phyloP scores from a whole-genome alignment of 2,329 filamentous ascomycete species.

The Pseudogymnoascus destructans region DNA sequence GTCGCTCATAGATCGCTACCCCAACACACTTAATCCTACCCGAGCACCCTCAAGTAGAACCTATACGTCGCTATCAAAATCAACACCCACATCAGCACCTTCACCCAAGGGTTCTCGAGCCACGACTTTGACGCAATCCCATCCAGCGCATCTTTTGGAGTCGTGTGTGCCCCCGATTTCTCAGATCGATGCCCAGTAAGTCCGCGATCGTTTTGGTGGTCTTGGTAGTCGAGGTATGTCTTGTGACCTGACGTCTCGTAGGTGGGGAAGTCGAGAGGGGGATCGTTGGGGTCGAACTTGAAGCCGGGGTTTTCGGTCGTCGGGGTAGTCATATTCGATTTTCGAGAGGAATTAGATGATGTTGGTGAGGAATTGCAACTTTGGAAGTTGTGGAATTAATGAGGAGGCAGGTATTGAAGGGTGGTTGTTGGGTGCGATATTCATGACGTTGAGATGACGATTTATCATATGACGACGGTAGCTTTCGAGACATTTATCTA shows the following conservation, averaged over 20 bases:
- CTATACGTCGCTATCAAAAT: not conserved
- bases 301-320: not conserved
- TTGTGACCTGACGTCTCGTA: conserved; percentile 6
- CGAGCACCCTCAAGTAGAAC: not conserved
- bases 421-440: conserved; percentile 1
- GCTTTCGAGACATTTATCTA: conserved; percentile 6
- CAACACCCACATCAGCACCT: not conserved
- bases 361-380: not conserved
- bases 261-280: not conserved
- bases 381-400: not conserved
- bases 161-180: not conserved
- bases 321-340: conserved; percentile 2
- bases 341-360: not conserved
- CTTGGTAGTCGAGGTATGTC: not conserved
- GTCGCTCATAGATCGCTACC: not conserved
- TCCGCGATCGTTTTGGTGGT: not conserved
- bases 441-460: conserved; percentile 8
- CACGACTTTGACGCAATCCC: not conserved
- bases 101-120: conserved; percentile 1
- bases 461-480: conserved; percentile 1
- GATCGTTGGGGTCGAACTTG: conserved; percentile 1
- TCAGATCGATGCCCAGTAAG: not conserved
- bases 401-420: not conserved
- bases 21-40: not conserved
- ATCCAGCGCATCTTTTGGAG: not conserved